Conservation (phyloP, 2,329 filamentous ascomycete genomes). For the Coniosporium tulheliwenetii region DNA sequence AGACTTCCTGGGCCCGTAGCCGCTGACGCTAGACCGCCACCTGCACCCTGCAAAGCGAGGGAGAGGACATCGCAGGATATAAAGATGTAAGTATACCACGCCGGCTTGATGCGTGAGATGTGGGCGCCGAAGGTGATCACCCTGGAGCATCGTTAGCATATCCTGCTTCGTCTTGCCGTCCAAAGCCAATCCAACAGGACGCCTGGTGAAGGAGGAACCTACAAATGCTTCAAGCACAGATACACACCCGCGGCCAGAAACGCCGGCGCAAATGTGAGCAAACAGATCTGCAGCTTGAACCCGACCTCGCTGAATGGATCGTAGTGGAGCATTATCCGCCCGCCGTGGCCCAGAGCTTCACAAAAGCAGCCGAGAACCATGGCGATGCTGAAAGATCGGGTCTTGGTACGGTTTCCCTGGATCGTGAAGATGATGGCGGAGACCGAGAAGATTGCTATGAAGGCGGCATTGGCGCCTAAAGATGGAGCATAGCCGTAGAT, state of each 20-base stretch:
- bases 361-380: constrained; percentile 37
- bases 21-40: constrained; percentile 38
- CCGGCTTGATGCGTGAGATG: constrained; percentile 7
- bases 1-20: constrained; percentile 9
- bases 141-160: background rate
- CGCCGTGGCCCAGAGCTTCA: constrained; percentile 45
- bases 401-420: constrained; percentile 29
- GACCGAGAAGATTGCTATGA: constrained; percentile 34
- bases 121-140: constrained; percentile 6
- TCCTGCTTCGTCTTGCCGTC: too few species aligned
- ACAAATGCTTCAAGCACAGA: constrained; percentile 35
- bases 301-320: constrained; percentile 29
- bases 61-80: constrained; percentile 47
- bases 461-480: constrained; percentile 36
- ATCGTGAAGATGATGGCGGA: constrained; percentile 25
- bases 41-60: constrained; percentile 43
- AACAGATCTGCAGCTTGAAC: constrained; percentile 26
- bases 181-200: too few species aligned
- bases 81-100: constrained; percentile 25
- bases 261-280: constrained; percentile 48
- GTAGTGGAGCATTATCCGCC: constrained; percentile 37
- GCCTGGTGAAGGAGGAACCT: too few species aligned
- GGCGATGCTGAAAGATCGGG: constrained; percentile 35
- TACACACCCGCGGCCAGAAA: constrained; percentile 51
- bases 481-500: constrained; percentile 38